Percentiles rank a stretch among this genome's conserved stretches.
phyloP scores from a whole-genome alignment of 140 eudicot genomes.

The Stevia rebaudiana region DNA sequence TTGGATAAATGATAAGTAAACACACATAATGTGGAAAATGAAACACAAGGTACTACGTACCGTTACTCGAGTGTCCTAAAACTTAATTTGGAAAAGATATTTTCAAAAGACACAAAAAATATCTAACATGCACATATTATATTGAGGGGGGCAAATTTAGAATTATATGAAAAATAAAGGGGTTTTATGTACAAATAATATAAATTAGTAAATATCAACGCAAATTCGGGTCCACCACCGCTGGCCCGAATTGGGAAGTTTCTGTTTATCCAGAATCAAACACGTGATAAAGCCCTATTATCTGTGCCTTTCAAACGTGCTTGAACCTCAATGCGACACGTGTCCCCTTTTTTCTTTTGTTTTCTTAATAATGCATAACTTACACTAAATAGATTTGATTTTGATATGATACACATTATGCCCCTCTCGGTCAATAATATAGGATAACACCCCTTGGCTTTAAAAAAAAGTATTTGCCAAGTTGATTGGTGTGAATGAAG shows the following conservation, averaged over 20 bases:
- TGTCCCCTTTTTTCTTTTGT: constrained; percentile 8
- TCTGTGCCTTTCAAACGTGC: constrained; percentile 27
- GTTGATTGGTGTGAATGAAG: too few species aligned
- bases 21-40: background rate
- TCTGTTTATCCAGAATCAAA: constrained; percentile 8
- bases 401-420: background rate
- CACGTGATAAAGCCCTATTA: constrained; percentile 34
- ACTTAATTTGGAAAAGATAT: background rate
- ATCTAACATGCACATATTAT: constrained; percentile 1
- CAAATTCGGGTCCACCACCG: constrained; percentile 10
- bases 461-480: too few species aligned
- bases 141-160: constrained; percentile 9
- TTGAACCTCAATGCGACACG: constrained; percentile 9
- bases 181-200: background rate
- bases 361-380: background rate
- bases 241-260: background rate
- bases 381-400: background rate
- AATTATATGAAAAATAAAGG: background rate
- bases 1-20: background rate
- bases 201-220: constrained; percentile 13
- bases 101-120: background rate
- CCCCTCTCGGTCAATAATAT: background rate
- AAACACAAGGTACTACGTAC: background rate
- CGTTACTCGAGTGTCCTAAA: background rate
- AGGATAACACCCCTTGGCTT: background rate